Base-by-base conservation (phyloP, 2,329 filamentous ascomycete genomes). In the Ophiostoma sp. region DNA sequence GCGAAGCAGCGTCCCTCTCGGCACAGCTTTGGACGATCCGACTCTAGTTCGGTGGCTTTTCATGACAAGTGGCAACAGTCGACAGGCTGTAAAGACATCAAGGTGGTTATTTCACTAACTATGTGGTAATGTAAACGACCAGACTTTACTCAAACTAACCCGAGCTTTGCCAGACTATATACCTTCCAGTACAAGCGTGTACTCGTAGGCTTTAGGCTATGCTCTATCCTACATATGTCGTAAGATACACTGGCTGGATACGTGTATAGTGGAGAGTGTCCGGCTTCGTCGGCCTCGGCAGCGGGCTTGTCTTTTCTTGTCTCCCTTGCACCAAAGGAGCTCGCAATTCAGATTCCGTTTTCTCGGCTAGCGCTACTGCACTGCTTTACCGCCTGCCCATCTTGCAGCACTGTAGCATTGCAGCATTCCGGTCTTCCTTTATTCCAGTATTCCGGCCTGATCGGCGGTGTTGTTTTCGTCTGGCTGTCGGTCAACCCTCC, bases 191-290 rank as follows among this genome's bases (percentile, higher is more conserved):
- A 47, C n/a, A 55, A 55, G 49, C 49, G 18, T 55, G 45, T 47
- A n/a, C 47, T 52, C 11, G n/a, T n/a, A n/a, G 49, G 27, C 49
- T 55, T 55, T 36, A 55, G 49, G 49, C 49, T 55, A 55, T 55
- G 18, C 18, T 55, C 27, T 27, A 27, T 27, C 27, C 27, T 27
- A 27, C 27, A 27, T 27, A 27, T 27, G 27, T 27, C 27, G 27
- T 1, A 27, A 27, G 27, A 27, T 27, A 27, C 27, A 27, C 27
- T 27, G 27, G 27, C 27, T 45, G 42, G 14, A 27, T 55, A 55
- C 49, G 49, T 55, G 49, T 27, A 55, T 38, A 60, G 55, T 60
- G 55, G 55, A 60, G 55, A 60, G 55, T 2, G 49, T 1, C 27
- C 55, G 55, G 55, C 18, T 60, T 14, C 55, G 7, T 60, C 55